Conservation (phyloP, 2,329 filamentous ascomycete species). For the Massarina eburnea region DNA sequence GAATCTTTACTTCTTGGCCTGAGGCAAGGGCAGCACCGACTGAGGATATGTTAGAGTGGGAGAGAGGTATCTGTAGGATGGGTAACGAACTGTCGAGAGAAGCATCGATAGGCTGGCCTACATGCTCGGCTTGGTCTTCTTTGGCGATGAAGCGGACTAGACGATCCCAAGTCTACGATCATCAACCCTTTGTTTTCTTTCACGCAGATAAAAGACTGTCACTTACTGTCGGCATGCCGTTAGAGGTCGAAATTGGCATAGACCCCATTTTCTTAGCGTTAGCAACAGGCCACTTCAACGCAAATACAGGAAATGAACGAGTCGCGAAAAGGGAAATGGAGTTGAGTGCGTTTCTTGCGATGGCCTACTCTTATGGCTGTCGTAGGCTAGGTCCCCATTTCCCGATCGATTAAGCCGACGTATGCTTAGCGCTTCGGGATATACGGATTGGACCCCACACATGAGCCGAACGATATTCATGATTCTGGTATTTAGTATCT, state of each 20-base stretch:
- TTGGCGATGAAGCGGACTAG: constrained; percentile 18
- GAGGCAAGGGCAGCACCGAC: constrained; percentile 17
- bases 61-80: not conserved
- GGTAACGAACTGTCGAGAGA: constrained; percentile 16
- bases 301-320: no score
- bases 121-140: constrained; percentile 16
- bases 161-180: constrained; percentile 13
- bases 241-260: not conserved
- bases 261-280: not conserved
- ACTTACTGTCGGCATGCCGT: not conserved
- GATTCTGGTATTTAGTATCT: no score
- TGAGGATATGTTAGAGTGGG: constrained; percentile 1
- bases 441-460: no score
- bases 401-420: not conserved
- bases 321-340: no score
- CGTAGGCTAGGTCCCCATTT: not conserved
- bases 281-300: not conserved
- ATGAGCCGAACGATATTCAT: no score
- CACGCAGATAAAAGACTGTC: not conserved
- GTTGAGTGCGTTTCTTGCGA: no score
- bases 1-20: constrained; percentile 8
- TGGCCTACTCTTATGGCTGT: not conserved
- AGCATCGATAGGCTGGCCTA: constrained; percentile 14
- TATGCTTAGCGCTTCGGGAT: not conserved
- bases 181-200: not conserved